Evolutionary conservation across 1,284 basidiomycete genomes (phyloP), one percentile per base, ranked within the genome.

Genomic region (Microbotryomycetes sp.): DNA sequence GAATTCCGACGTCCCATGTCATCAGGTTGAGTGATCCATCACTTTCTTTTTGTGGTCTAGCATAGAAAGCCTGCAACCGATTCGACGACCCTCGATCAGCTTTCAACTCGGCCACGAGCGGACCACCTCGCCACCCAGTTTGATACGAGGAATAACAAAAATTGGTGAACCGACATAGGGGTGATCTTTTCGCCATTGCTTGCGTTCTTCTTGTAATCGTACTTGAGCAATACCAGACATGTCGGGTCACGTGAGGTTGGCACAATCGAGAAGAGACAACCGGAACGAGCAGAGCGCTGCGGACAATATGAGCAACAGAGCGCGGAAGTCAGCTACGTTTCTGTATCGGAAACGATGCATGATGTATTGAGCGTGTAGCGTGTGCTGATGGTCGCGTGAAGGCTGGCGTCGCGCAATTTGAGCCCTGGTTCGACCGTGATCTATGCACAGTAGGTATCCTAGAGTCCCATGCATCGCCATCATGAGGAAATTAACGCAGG

Each of bases 171-270:
- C 77, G 77, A 97, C 94, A 73, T 96, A 97, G 53, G 96, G 96
- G 78, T 98, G 96, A 73, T 99, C 96, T 76, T 94, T 97, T 67
- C 96, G 80, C 96, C 96, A 99, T 73, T 96, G 91, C 79, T 98
- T 98, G 73, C 96, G 85, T 79, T 99, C 96, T 78, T 98, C 96
- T 36, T 92, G 84, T 22, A 96, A 81, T 72, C 92, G 84, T 46
- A 86, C 84, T 74, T 89, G 63, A 36, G 68, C 69, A 56, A 72
- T 70, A 42, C 69, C 69, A 5, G 69, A 65, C 66, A 68, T 66
- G 49, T 19, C 36, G 9, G 36, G 19, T 9, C 19, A 42, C 19
- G 36, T 19, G 36, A 12, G 19, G 36, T n/a, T n/a, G n/a, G n/a
- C n/a, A n/a, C n/a, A n/a, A n/a, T n/a, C n/a, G n/a, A n/a, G n/a